phyloP scores from a whole-genome alignment of 768 basidiomycete species.

The Rhodotorula toruloides region DNA sequence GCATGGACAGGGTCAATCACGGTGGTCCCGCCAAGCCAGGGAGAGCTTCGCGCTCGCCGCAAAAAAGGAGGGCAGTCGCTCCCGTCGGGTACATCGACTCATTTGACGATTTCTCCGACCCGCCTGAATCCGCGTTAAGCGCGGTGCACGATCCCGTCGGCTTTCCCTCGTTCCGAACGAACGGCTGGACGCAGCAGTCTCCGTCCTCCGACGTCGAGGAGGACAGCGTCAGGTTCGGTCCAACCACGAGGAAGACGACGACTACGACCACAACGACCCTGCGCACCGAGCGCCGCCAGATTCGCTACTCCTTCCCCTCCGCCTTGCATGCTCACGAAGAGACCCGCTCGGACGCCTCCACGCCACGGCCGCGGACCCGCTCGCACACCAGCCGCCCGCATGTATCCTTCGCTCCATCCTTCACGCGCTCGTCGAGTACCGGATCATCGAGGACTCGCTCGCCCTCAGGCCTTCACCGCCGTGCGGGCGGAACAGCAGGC shows the following conservation, averaged over 20 bases:
- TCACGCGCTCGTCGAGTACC: background rate
- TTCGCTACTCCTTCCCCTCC: conserved; percentile 17
- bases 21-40: no score
- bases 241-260: conserved; percentile 7
- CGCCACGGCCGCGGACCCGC: background rate
- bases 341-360: background rate
- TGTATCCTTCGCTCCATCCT: background rate
- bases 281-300: conserved; percentile 12
- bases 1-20: no score
- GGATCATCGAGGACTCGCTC: background rate
- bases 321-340: conserved; percentile 9
- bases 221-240: background rate
- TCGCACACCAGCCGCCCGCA: background rate
- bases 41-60: no score
- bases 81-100: no score
- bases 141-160: background rate
- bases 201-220: background rate
- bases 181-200: background rate
- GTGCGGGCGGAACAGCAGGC: background rate
- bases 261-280: conserved; percentile 10
- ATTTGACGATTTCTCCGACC: background rate
- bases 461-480: background rate
- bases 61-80: no score
- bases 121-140: no score
- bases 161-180: conserved; percentile 19